Evolutionary conservation across 768 basidiomycete species (phyloP), one percentile per base, ranked within the genome.

Genomic region (Rhodotorula graminis): DNA sequence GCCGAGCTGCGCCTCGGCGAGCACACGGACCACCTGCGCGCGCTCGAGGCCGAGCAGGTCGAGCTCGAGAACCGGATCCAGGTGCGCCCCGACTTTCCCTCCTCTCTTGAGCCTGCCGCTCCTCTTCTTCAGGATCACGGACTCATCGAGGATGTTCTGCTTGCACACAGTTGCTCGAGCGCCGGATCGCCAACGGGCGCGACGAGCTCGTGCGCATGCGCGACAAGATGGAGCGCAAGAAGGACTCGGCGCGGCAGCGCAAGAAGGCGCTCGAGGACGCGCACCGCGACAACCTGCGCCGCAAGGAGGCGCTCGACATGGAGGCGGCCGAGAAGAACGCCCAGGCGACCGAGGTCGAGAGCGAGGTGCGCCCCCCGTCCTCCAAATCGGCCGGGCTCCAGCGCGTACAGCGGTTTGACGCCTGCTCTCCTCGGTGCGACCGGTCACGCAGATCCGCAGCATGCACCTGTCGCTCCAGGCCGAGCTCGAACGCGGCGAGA

Each of bases 401-500:
- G 37, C 37, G 9, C 37, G 37, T 9, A 37, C 37, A 25, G 50
- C 47, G 47, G 23, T 3, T 18, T 18, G 44, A 46, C 44, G 42
- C 44, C 14, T 18, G 44, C 2, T 12, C 14, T 9, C 42, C 42
- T 8, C 42, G 42, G 42, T 8, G 42, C 42, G 8, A 15, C 8
- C 42, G 9, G 42, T 8, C 44, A 18, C 8, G 31, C 71, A 75
- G 74, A 75, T 75, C 46, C 70, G 71, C 14, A 59, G 52, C 2
- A 64, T 75, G 61, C 67, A 70, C 42, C 37, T 42, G 6, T 66
- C 60, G 21, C 40, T 73, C 4, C 69, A 73, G 12, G 31, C 42
- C 9, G 75, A 76, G 61, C 69, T 76, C 44, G 72, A 76, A 16
- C 66, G 65, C 23, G 71, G 71, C 49, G 71, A 70, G 64, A 69